Evolutionary conservation across 257 asterid genomes (phyloP), one percentile per base, ranked within the genome.

Genomic region (Solanum chiquidenum): DNA sequence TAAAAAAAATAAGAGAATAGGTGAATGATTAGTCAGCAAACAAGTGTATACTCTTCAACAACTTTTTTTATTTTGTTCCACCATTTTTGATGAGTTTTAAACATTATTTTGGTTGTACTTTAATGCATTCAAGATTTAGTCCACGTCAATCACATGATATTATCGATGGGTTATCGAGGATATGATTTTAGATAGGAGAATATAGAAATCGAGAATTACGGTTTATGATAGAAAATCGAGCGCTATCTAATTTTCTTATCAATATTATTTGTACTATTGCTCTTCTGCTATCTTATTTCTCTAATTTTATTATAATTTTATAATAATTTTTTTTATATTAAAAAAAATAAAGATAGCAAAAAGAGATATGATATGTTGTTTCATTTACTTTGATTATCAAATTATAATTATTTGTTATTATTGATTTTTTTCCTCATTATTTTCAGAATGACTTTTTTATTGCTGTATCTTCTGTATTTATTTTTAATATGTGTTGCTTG

Each of bases 191-290:
- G 2, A 64, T 25, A 66, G 0, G 0, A 64, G 2, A 5, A 66
- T 25, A 9, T 23, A 0, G 0, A 62, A 0, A 4, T 62, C 0
- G 0, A 62, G 3, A 62, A 62, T 62, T n/a, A 23, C 0, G 0
- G 0, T 10, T 9, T 1, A 55, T 55, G 1, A 1, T 11, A 5
- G 1, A 66, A 25, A 66, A 25, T 66, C 12, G 1, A 66, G 0
- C 7, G 0, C 1, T 0, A 5, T 64, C 8, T 66, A 2, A 64
- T 64, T 1, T 27, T 0, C 1, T 7, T 62, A n/a, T 10, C 5
- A 62, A 1, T 52, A 52, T 6, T n/a, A 11, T 64, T 23, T 60
- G 13, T 60, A 2, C 23, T 60, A 23, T 20, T 21, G 1, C 18
- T 25, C 8, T 10, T 25, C 1, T 64, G 3, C 18, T 64, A 64